Base-by-base conservation (phyloP, 768 basidiomycete genomes). In the Suillus sp. region DNA sequence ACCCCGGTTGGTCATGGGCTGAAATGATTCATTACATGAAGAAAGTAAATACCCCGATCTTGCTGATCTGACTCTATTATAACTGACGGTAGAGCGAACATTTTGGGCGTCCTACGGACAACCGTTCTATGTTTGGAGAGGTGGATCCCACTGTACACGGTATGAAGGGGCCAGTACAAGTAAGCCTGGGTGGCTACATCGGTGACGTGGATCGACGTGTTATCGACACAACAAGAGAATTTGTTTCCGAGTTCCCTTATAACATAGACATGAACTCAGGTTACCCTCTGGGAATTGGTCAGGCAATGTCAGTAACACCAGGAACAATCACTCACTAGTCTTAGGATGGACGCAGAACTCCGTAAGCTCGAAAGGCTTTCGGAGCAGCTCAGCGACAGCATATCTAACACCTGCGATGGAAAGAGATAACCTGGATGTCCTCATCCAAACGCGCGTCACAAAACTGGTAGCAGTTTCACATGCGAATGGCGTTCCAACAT, bases 341-440 rank as follows among this genome's bases (percentile, higher is more conserved):
- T 45, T 45, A 22, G n/a, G 43, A 45, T 45, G 43, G 43, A 3
- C 9, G n/a, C n/a, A 45, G 9, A 45, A 22, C 4, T 45, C n/a
- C n/a, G n/a, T 45, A n/a, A 43, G 43, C n/a, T 43, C 43, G 43
- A 43, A 43, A 43, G 43, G 43, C 20, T 43, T 43, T 43, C 43
- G 43, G 20, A 43, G 43, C 43, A 43, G 43, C 43, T 43, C 43
- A 43, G 43, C 43, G 10, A 43, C 43, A 45, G n/a, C 43, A 11
- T 45, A 45, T 22, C 22, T 45, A 11, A 4, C 43, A 22, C 43
- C 43, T 10, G 43, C n/a, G 10, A 43, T 45, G 43, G 43, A 45
- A 45, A 11, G 43, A n/a, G n/a, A 43, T n/a, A 43, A 43, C 20
- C 10, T 43, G 43, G 43, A 43, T 43, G n/a, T 43, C 43, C 43